These are phyloP conservation scores for Pleurotus djamor DNA, from an alignment of 768 basidiomycete species.

Conservation along the genomic window DNA sequence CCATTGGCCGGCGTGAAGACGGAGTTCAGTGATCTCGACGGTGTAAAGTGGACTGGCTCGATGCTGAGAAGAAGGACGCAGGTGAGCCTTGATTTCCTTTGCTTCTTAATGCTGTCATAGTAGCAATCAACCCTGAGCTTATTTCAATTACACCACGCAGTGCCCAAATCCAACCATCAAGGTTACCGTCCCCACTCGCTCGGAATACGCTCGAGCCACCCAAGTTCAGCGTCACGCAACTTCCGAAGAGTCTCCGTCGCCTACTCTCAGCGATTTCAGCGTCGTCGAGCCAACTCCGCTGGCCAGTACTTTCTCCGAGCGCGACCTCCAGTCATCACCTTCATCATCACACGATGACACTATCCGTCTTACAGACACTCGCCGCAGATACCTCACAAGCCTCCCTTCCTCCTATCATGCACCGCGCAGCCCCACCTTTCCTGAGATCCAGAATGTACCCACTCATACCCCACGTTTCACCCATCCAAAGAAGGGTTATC, in stretches of 20 bases:
- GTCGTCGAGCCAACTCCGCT: neutral
- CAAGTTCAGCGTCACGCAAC: neutral
- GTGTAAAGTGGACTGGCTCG: constrained; percentile 2
- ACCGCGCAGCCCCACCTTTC: neutral
- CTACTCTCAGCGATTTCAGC: neutral
- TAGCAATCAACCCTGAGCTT: neutral
- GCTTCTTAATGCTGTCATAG: neutral
- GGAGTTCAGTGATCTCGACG: constrained; percentile 7
- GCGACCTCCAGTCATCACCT: neutral
- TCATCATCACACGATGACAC: neutral
- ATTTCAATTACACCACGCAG: neutral
- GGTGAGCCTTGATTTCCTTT: neutral
- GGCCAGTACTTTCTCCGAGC: neutral
- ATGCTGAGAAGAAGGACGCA: neutral
- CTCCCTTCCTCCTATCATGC: neutral
- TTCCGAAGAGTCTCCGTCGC: neutral
- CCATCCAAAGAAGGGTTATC: neutral
- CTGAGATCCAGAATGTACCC: neutral
- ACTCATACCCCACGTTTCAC: neutral
- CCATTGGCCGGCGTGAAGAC: constrained; percentile 4
- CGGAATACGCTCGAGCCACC: neutral
- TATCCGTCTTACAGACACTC: neutral
- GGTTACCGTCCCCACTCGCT: neutral
- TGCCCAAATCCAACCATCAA: neutral
- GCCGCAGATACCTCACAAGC: neutral